These are phyloP conservation scores for Candida xyloterini DNA, from an alignment of 805 yeast species.

Conservation along the genomic window DNA sequence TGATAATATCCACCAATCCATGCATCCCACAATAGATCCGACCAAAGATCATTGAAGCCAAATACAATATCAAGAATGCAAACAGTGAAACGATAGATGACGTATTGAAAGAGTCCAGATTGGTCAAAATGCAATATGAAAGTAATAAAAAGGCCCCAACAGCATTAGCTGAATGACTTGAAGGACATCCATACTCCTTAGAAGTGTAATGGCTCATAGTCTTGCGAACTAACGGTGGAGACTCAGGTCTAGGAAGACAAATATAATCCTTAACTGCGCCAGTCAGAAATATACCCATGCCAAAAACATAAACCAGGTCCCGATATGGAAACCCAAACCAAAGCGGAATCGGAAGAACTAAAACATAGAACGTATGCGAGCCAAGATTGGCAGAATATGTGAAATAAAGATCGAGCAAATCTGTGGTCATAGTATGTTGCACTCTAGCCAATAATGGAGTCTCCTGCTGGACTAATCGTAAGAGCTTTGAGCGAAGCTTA, in stretches of 20 bases:
- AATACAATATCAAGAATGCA: conserved; percentile 44
- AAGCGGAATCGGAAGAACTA: conserved; percentile 78
- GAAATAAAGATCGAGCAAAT: conserved; percentile 67
- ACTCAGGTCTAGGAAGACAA: conserved; percentile 87
- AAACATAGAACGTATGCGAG: conserved; percentile 88
- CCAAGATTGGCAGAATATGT: conserved; percentile 88
- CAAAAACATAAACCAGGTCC: conserved; percentile 57
- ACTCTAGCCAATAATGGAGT: conserved; percentile 54
- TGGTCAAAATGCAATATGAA: conserved; percentile 16
- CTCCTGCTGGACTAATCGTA: conserved; percentile 62
- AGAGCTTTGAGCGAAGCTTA: conserved; percentile 47
- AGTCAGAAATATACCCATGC: conserved; percentile 67
- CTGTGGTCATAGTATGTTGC: conserved; percentile 51
- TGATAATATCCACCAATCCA: conserved; percentile 72
- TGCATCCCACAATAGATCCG: conserved; percentile 97
- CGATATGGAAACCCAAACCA: conserved; percentile 76
- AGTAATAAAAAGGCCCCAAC: conserved; percentile 68
- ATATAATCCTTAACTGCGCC: conserved; percentile 81
- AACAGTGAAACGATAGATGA: conserved; percentile 3
- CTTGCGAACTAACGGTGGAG: conserved; percentile 88
- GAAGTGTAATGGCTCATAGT: conserved; percentile 90
- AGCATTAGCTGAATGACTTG: conserved; percentile 93
- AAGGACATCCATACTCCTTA: conserved; percentile 92
- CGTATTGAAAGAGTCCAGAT: conserved; percentile 14
- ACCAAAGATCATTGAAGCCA: conserved; percentile 67